Evolutionary conservation across 1,284 basidiomycete species (phyloP), one percentile per base, ranked within the genome.

Genomic region (Malassezia sp.): DNA sequence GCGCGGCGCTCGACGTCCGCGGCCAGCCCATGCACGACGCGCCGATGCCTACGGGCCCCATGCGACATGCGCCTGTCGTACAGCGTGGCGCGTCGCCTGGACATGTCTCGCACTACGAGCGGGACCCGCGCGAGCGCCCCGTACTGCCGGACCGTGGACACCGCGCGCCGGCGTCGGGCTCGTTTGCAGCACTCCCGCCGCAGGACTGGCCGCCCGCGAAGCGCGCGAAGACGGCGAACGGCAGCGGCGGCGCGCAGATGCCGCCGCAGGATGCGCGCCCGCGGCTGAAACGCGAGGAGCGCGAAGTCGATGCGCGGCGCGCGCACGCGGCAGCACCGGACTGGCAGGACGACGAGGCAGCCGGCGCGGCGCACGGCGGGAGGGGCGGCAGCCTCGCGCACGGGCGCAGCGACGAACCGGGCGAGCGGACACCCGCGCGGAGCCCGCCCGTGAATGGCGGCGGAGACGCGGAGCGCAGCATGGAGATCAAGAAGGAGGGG

Each of bases 401-500:
- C n/a, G n/a, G 21, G 6, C 22, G 2, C 21, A 32, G 28, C 15
- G 12, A 26, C 9, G 28, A 40, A 7, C 15, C 14, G 10, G 15
- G 11, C 5, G 37, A 26, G 15, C n/a, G n/a, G n/a, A n/a, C n/a
- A n/a, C n/a, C n/a, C n/a, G n/a, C n/a, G n/a, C n/a, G n/a, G n/a
- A n/a, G n/a, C n/a, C n/a, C n/a, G n/a, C n/a, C n/a, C n/a, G n/a
- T n/a, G n/a, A n/a, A n/a, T n/a, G n/a, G n/a, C n/a, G n/a, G n/a
- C n/a, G n/a, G n/a, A n/a, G n/a, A n/a, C n/a, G n/a, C n/a, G n/a
- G n/a, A n/a, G n/a, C n/a, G n/a, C n/a, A n/a, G n/a, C n/a, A n/a
- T n/a, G n/a, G n/a, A 77, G 37, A 63, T 76, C 43, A 78, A 78
- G 60, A 85, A 84, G 71, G 84, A 89, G 69, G 90, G 88, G 0